phyloP scores from a whole-genome alignment of 208 protist species.

The Trypanosoma vivax region DNA sequence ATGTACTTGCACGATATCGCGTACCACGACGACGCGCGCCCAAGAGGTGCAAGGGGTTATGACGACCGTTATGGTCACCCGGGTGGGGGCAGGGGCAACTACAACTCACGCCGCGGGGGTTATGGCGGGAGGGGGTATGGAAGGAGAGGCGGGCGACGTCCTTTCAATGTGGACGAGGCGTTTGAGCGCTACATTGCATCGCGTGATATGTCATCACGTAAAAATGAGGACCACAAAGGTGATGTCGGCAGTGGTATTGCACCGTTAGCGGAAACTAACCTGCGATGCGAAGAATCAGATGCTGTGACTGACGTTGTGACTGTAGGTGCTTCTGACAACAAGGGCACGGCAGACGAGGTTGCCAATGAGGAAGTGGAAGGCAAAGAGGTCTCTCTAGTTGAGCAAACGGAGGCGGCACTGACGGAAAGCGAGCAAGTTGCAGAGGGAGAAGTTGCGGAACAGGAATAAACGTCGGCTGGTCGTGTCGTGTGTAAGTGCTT shows the following conservation, averaged over 20 bases:
- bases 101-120: conserved; percentile 13
- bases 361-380: background rate
- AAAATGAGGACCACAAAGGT: conserved; percentile 41
- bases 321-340: background rate
- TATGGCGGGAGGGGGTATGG: conserved; percentile 21
- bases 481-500: too few species aligned
- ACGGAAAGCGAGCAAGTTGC: too few species aligned
- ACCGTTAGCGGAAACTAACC: too few species aligned
- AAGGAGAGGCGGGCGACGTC: conserved; percentile 5
- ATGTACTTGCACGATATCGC: conserved; percentile 42
- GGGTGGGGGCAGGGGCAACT: background rate
- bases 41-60: conserved; percentile 12
- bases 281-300: background rate
- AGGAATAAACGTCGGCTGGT: too few species aligned
- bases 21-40: background rate
- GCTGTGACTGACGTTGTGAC: background rate
- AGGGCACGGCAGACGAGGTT: background rate
- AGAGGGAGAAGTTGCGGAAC: too few species aligned
- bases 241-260: background rate
- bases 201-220: conserved; percentile 19
- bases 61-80: conserved; percentile 4
- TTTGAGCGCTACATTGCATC: conserved; percentile 35
- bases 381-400: too few species aligned
- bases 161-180: conserved; percentile 30
- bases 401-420: background rate